phyloP scores from a whole-genome alignment of 192 early-diverging fungal genomes.

The Backusella macrospora region DNA sequence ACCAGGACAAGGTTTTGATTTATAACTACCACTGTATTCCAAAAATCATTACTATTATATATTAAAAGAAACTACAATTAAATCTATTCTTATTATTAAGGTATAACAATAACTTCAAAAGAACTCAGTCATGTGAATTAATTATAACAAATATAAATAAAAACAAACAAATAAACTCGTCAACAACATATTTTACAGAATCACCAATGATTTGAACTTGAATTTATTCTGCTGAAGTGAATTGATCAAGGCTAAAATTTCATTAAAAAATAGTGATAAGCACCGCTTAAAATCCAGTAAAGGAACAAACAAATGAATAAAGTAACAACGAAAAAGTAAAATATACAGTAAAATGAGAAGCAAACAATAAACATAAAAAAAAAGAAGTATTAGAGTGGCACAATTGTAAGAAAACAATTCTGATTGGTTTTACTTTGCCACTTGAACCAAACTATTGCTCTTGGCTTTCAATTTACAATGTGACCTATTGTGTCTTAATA shows the following conservation, averaged over 20 bases:
- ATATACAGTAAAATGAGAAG: not conserved
- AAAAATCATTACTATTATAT: too few relatives aligned
- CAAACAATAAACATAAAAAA: not conserved
- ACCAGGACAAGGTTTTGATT: not conserved
- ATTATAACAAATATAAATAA: not conserved
- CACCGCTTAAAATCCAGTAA: not conserved
- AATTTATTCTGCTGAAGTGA: not conserved
- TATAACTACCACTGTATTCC: too few relatives aligned
- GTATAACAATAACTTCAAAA: not conserved
- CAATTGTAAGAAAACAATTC: not conserved
- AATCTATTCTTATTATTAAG: not conserved
- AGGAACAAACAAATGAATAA: not conserved
- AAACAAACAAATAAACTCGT: not conserved
- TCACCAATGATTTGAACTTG: not conserved
- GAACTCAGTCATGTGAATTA: not conserved
- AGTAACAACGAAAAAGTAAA: not conserved
- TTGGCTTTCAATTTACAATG: not conserved
- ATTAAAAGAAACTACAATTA: not conserved
- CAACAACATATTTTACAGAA: not conserved
- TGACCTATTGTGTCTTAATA: conserved; percentile 14
- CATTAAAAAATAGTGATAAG: not conserved
- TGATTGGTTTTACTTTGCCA: not conserved
- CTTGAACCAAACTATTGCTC: not conserved
- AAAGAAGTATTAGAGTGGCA: too few relatives aligned
- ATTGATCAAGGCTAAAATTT: not conserved